Base-by-base conservation (phyloP, 164 flowering plant species). In the Vitis labrusca region DNA sequence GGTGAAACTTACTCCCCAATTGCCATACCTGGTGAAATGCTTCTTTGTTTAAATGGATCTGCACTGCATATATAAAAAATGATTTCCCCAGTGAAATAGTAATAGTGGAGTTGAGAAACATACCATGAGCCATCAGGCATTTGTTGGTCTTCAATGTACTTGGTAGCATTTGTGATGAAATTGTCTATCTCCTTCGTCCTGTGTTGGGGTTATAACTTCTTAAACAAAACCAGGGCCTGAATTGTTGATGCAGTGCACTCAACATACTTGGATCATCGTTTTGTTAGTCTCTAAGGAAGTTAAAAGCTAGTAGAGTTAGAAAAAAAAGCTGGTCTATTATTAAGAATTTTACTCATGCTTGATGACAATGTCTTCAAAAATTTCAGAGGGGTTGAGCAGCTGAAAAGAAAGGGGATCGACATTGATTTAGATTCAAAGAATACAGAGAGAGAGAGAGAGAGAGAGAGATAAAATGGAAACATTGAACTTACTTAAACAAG, bases 1-100 rank as follows among this genome's bases (percentile, higher is more conserved):
- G 8, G 68, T 82, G 77, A 78, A 84, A 61, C 86, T 82, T 44
- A 85, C 65, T 47, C 86, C 86, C 84, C 88, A 85, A 15, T 71
- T 75, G 51, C 83, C 82, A 32, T 79, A 76, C 81, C 78, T 78
- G 47, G 16, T 32, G 3, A 19, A 51, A n/a, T 55, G 59, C 10
- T 66, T 11, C 30, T 5, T 27, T 19, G 15, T n/a, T 51, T 47
- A 64, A 29, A 3, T 27, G 19, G 19, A 19, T 19, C 19, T 19
- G 19, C 19, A 19, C 19, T 19, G 19, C 19, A 19, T 19, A 1
- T 19, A 19, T 19, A 19, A 19, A 19, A 19, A 19, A 19, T 19
- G 19, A 19, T 19, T 19, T 19, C 19, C 19, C 19, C 19, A 19
- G 19, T 19, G 19, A 19, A 19, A 19, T 19, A 19, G 19, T 19